Conservation (phyloP, 2,329 filamentous ascomycete genomes). For the Grosmannia clavigera region DNA sequence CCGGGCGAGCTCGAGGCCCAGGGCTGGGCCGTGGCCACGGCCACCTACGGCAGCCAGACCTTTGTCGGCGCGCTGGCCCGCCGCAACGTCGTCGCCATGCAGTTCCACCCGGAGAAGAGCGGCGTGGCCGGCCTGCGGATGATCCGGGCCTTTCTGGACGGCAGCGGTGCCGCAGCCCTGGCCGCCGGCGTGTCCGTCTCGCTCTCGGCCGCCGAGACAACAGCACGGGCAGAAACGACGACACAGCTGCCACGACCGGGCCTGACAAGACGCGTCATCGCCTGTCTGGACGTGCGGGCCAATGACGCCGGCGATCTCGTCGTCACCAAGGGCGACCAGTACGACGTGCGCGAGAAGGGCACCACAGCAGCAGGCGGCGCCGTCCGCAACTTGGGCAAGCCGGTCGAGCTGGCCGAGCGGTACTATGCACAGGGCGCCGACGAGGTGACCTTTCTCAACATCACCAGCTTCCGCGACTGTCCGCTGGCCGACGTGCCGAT, state of each 20-base stretch:
- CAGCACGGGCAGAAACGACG: too few relatives aligned
- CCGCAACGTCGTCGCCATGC: constrained; percentile 78
- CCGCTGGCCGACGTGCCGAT: constrained; percentile 87
- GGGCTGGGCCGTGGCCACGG: constrained; percentile 89
- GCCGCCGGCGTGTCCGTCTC: constrained; percentile 14
- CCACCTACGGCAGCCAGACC: constrained; percentile 72
- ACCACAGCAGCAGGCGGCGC: constrained; percentile 24
- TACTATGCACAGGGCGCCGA: constrained; percentile 97
- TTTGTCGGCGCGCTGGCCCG: constrained; percentile 86
- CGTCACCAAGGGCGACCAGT: constrained; percentile 97
- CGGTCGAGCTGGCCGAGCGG: constrained; percentile 81
- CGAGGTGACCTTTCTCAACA: constrained; percentile 96
- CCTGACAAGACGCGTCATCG: constrained; percentile 85
- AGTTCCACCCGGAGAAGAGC: constrained; percentile 97
- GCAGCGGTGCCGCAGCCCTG: constrained; percentile 45
- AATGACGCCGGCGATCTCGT: constrained; percentile 93
- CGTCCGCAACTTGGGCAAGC: constrained; percentile 91
- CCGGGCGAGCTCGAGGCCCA: constrained; percentile 61
- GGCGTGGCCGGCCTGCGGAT: constrained; percentile 78
- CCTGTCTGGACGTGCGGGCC: constrained; percentile 86
- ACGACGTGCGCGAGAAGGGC: constrained; percentile 85
- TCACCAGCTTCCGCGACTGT: constrained; percentile 93
- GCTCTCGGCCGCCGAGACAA: not conserved
- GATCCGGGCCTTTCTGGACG: constrained; percentile 75
- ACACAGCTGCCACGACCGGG: constrained; percentile 28